phyloP scores from a whole-genome alignment of 805 yeast genomes.

The Candida taoyuanica region DNA sequence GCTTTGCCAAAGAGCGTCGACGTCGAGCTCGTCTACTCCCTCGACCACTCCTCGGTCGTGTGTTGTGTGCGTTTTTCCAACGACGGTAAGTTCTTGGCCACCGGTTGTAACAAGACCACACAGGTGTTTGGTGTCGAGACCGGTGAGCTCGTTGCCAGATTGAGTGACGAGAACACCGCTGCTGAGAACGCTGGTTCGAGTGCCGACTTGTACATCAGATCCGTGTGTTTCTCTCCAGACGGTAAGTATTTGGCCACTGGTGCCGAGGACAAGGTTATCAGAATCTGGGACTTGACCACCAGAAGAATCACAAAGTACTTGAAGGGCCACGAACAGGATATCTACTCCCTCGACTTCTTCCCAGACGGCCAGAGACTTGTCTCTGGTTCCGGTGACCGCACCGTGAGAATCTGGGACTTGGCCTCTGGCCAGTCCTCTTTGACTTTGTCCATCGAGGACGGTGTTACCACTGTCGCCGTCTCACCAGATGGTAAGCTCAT shows the following conservation, averaged over 20 bases:
- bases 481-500: conserved; percentile 91
- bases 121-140: conserved; percentile 91
- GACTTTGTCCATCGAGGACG: conserved; percentile 90
- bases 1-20: conserved; percentile 72
- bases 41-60: conserved; percentile 91
- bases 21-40: conserved; percentile 82
- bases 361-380: conserved; percentile 91
- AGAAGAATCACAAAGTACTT: conserved; percentile 80
- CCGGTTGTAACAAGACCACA: conserved; percentile 95
- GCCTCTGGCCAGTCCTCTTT: conserved; percentile 83
- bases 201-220: conserved; percentile 86
- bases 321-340: conserved; percentile 96
- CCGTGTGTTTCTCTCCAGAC: conserved; percentile 96
- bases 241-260: conserved; percentile 92
- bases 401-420: conserved; percentile 95
- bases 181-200: conserved; percentile 37
- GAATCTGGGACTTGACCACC: conserved; percentile 92
- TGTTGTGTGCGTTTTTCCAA: conserved; percentile 93
- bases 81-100: conserved; percentile 89
- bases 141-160: conserved; percentile 82
- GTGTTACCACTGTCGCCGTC: conserved; percentile 96
- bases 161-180: conserved; percentile 70
- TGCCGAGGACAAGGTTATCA: conserved; percentile 82
- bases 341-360: conserved; percentile 91
- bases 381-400: conserved; percentile 94